These are phyloP conservation scores for Pythium phragmitis DNA, from an alignment of 352 stramenopile species.

Conservation along the genomic window DNA sequence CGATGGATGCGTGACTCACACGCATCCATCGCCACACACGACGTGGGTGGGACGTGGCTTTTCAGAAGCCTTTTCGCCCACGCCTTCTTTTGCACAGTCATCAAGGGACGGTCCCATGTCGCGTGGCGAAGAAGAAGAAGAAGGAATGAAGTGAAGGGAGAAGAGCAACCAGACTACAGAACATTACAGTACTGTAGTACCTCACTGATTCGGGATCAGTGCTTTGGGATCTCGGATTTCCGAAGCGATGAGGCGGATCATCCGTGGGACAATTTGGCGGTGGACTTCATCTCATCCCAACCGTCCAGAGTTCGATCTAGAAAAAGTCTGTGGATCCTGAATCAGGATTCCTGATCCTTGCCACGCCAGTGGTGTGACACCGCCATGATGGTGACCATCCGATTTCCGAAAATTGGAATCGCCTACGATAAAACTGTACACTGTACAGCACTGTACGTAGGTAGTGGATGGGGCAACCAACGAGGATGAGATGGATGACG, in stretches of 20 bases:
- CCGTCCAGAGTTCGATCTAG: background rate
- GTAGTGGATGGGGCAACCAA: too few species aligned
- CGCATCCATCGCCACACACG: too few species aligned
- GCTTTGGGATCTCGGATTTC: background rate
- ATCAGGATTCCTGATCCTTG: background rate
- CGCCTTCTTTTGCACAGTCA: background rate
- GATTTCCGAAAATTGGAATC: too few species aligned
- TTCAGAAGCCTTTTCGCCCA: background rate
- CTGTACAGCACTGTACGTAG: too few species aligned
- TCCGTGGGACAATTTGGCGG: background rate
- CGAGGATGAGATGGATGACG: too few species aligned
- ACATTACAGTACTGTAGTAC: too few species aligned
- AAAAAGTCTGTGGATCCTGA: too few species aligned
- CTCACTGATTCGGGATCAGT: too few species aligned
- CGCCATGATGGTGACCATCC: too few species aligned
- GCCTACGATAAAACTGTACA: too few species aligned
- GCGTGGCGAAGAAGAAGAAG: background rate
- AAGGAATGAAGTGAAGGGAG: background rate
- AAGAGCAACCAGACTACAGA: background rate
- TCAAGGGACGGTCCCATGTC: background rate
- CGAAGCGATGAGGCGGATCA: background rate
- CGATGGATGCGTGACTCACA: background rate
- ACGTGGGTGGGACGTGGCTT: background rate
- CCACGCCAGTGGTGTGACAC: background rate
- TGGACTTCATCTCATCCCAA: background rate